Evolutionary conservation across 441 rosid species (phyloP), one percentile per base, ranked within the genome.

Genomic region (Theobroma grandiflorum): DNA sequence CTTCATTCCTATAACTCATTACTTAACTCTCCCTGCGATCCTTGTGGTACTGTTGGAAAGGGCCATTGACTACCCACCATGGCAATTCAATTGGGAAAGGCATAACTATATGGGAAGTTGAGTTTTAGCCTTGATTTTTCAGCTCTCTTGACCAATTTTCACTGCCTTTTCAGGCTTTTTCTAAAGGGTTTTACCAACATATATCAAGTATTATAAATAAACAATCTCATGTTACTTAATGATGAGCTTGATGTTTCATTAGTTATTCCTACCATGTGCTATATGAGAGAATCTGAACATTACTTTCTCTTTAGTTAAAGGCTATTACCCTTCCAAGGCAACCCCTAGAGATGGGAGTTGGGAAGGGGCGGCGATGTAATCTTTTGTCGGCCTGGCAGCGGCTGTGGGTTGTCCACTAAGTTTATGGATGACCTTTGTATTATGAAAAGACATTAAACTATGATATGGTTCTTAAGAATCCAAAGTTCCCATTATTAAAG

Each of bases 391-490:
- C 55, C 72, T 6, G 53, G 72, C 7, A 43, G 72, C 72, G 72
- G 72, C 72, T 22, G 72, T 45, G 72, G 53, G 26, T 68, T 11
- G 4, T 37, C 55, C 72, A 68, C 72, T 68, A 67, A 47, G 72
- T 67, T 67, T 11, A 12, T 45, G 53, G 2, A 35, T 50, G 62
- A 53, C 45, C 33, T 72, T 72, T 52, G 47, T 9, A 18, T 72
- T 37, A 35, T 47, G 18, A 72, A 72, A 72, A n/a, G 43, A 68
- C 55, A 68, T 68, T 43, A 68, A 68, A 22, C 16, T 22, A 26
- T 68, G 12, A 10, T 45, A 45, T 45, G 10, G 45, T 16, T 52
- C 33, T n/a, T 18, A 33, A 52, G 75, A 71, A 52, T 50, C 14
- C 4, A 8, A 66, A 12, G 49, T 40, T 18, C 59, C 43, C 75